A percentile compares a stretch with the other conserved stretches of the same genome.
These are phyloP conservation scores for Calonectria hawksworthii DNA, from an alignment of 2,329 filamentous ascomycete species.

Conservation along the genomic window DNA sequence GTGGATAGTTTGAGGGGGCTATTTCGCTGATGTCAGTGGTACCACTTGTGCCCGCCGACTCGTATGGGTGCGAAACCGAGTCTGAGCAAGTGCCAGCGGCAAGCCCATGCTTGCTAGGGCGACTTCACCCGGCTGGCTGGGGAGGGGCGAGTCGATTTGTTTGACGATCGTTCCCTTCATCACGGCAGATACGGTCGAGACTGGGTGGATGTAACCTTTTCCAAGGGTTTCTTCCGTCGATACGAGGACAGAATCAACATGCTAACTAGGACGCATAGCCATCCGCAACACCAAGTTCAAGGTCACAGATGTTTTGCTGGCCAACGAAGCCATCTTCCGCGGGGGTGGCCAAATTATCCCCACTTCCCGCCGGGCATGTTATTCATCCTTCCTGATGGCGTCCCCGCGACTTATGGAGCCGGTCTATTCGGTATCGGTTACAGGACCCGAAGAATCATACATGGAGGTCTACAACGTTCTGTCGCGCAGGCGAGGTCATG, in stretches of 20 bases:
- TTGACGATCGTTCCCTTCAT: conserved; percentile 39
- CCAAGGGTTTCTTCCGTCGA: neutral
- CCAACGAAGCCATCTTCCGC: conserved; percentile 91
- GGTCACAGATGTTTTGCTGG: conserved; percentile 90
- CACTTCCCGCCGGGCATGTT: conserved; percentile 91
- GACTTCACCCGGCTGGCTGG: conserved; percentile 33
- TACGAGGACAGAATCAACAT: conserved; percentile 16
- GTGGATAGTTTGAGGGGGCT: conserved; percentile 28
- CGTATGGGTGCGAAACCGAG: conserved; percentile 17
- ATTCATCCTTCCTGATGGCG: conserved; percentile 97
- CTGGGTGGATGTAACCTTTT: conserved; percentile 30
- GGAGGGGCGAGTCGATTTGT: conserved; percentile 26
- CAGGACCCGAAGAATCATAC: conserved; percentile 90
- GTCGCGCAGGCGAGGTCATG: conserved; percentile 89
- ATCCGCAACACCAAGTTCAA: conserved; percentile 99
- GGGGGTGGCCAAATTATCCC: conserved; percentile 98
- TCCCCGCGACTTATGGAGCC: conserved; percentile 97
- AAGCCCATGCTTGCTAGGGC: conserved; percentile 24
- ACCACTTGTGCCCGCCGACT: conserved; percentile 29
- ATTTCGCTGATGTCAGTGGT: conserved; percentile 36
- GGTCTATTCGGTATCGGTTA: conserved; percentile 92
- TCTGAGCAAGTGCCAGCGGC: conserved; percentile 27
- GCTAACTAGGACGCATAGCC: conserved; percentile 63
- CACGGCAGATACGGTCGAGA: conserved; percentile 31
- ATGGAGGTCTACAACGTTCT: conserved; percentile 93